These are phyloP conservation scores for Nannochloris sp. DNA, from an alignment of 139 green algal genomes.

Conservation along the genomic window DNA sequence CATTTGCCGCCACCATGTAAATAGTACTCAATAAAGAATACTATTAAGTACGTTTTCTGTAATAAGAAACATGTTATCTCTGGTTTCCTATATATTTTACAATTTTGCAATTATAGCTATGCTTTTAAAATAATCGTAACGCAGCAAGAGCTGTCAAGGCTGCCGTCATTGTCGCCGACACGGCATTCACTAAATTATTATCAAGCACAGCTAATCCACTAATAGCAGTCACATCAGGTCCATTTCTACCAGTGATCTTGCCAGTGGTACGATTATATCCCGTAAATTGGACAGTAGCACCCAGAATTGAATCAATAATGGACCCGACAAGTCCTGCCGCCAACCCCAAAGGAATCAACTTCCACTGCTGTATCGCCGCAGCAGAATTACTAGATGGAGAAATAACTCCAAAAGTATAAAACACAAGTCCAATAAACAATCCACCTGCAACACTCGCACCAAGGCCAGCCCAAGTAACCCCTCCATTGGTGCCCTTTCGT, in stretches of 20 bases:
- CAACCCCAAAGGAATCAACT: slow-evolving; percentile 38
- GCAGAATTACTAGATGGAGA: slow-evolving; percentile 12
- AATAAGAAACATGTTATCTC: no score
- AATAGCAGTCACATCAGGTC: slow-evolving; percentile 31
- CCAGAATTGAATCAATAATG: slow-evolving; percentile 86
- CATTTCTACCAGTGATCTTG: slow-evolving; percentile 23
- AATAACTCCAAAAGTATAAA: slow-evolving; percentile 31
- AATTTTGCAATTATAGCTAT: no score
- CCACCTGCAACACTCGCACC: slow-evolving; percentile 60
- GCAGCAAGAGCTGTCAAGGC: slow-evolving; percentile 1
- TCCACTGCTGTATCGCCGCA: slow-evolving; percentile 14
- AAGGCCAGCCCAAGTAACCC: slow-evolving; percentile 68
- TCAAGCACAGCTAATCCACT: slow-evolving; percentile 33
- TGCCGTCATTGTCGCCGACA: slow-evolving; percentile 33
- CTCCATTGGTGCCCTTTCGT: slow-evolving; percentile 77
- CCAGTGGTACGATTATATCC: slow-evolving; percentile 43
- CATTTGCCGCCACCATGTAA: no score
- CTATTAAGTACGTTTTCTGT: no score
- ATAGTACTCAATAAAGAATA: no score
- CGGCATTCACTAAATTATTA: slow-evolving; percentile 50
- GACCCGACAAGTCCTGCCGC: slow-evolving; percentile 70
- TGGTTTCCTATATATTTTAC: no score
- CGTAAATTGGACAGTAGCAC: slow-evolving; percentile 87
- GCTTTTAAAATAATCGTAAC: slow-evolving; percentile 7
- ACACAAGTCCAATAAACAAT: slow-evolving; percentile 60